These are phyloP conservation scores for Aspergillus ustus DNA, from an alignment of 2,329 filamentous ascomycete species.

Conservation along the genomic window DNA sequence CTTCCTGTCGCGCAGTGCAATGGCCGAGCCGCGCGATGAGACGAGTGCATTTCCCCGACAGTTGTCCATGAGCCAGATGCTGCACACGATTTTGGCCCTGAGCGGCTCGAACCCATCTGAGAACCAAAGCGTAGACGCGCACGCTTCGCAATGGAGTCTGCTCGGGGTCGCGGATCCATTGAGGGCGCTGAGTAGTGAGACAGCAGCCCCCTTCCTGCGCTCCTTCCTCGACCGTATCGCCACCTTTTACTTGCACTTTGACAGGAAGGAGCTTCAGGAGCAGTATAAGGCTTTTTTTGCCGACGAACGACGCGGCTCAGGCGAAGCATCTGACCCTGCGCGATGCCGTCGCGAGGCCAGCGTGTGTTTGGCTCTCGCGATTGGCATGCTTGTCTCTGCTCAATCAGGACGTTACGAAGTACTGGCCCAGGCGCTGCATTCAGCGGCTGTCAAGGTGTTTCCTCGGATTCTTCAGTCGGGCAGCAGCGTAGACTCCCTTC, in stretches of 20 bases:
- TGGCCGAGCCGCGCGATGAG: constrained; percentile 36
- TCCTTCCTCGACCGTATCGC: constrained; percentile 18
- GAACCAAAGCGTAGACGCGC: constrained; percentile 1
- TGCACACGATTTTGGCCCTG: constrained; percentile 22
- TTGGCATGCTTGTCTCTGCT: constrained; percentile 23
- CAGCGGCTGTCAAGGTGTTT: constrained; percentile 12
- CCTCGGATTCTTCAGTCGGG: constrained; percentile 17
- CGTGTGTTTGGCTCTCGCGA: constrained; percentile 22
- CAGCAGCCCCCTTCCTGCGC: constrained; percentile 17
- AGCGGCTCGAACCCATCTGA: constrained; percentile 20
- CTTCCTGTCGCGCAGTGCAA: constrained; percentile 36
- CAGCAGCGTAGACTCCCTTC: constrained; percentile 13
- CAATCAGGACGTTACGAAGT: constrained; percentile 17
- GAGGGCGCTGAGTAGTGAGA: constrained; percentile 8
- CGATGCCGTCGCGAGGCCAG: constrained; percentile 14
- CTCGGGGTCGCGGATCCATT: neutral
- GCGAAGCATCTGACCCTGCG: neutral
- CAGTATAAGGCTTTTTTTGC: constrained; percentile 22
- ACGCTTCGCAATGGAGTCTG: neutral
- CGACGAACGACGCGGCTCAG: neutral
- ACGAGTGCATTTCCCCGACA: constrained; percentile 25
- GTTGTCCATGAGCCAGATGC: constrained; percentile 27
- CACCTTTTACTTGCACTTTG: constrained; percentile 19
- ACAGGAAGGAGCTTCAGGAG: constrained; percentile 11
- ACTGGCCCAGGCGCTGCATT: constrained; percentile 18